Conservation (phyloP, 2,329 filamentous ascomycete genomes). For the Mycosphaerella sp. region DNA sequence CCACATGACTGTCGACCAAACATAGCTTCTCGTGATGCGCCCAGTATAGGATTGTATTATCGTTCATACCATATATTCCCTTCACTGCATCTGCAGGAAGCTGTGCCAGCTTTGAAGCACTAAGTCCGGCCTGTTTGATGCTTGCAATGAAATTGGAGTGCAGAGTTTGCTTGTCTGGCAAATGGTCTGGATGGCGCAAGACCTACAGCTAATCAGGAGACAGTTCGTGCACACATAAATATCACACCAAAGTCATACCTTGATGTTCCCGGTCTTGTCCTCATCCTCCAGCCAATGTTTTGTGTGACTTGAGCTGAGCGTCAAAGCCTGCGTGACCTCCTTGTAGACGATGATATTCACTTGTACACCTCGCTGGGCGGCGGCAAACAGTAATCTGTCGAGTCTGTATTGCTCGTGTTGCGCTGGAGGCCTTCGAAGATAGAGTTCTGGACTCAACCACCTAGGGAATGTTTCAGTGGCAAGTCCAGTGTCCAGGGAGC, state of each 20-base stretch:
- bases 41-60: constrained; percentile 82
- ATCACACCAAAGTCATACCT: constrained; percentile 39
- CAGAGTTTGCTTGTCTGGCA: constrained; percentile 64
- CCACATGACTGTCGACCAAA: constrained; percentile 68
- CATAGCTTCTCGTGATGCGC: constrained; percentile 91
- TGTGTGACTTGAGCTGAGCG: constrained; percentile 64
- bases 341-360: constrained; percentile 89
- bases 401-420: constrained; percentile 77
- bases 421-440: constrained; percentile 74
- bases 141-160: constrained; percentile 52
- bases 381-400: constrained; percentile 73
- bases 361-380: constrained; percentile 76
- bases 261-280: constrained; percentile 41
- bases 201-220: constrained; percentile 71
- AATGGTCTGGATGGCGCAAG: constrained; percentile 84
- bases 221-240: neutral
- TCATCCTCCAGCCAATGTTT: constrained; percentile 69
- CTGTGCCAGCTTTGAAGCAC: constrained; percentile 53
- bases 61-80: constrained; percentile 72
- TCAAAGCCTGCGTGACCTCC: constrained; percentile 53
- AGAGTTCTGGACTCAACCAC: constrained; percentile 84
- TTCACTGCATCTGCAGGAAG: constrained; percentile 68
- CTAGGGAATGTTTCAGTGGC: too few relatives aligned
- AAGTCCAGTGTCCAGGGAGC: too few relatives aligned
- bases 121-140: constrained; percentile 52